Evolutionary conservation across 1,139 yeast genomes (phyloP), one percentile per base, ranked within the genome.

Genomic region (Lodderomyces orthopsilosis): DNA sequence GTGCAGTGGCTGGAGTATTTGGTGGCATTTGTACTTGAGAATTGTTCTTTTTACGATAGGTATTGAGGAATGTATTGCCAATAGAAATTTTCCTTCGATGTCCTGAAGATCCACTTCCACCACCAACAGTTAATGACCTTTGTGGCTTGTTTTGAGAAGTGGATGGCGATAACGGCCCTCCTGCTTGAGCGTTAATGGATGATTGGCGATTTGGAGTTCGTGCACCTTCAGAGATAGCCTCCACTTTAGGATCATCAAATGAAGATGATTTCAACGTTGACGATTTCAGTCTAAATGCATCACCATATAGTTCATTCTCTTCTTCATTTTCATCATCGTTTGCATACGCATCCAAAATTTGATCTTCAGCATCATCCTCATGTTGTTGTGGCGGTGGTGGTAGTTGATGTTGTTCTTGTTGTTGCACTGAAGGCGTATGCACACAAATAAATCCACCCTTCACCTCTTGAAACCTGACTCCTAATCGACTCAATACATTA

Each of bases 391-490:
- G n/a, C 6, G 15, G 19, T n/a, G 9, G 10, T 35, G 19, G 34
- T 14, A 4, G 28, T n/a, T 9, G 15, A 14, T n/a, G 34, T 10
- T 30, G 34, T 13, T n/a, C 34, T 37, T 57, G 57, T 23, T 46
- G 57, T 43, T 65, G 67, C 23, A 68, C 56, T 1, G 81, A 74
- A 4, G 86, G 82, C 21, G 79, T 74, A 59, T 86, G 93, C 10
- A 82, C 75, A 67, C 98, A 93, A 28, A 87, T 77, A 61, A 93
- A 93, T 0, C 98, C 98, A 45, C 98, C 98, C 57, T 85, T 85
- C 19, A 93, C 95, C 63, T 93, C 98, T 51, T 83, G 86, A 60
- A 79, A 91, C 51, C 82, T 81, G 38, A 93, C 94, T 18, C 90
- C 91, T 57, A 89, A 70, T 51, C 81, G 81, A 28, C 81, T 82